Evolutionary conservation across 495 filamentous ascomycete species (phyloP).

Genomic region (Penicillium roqueforti): DNA sequence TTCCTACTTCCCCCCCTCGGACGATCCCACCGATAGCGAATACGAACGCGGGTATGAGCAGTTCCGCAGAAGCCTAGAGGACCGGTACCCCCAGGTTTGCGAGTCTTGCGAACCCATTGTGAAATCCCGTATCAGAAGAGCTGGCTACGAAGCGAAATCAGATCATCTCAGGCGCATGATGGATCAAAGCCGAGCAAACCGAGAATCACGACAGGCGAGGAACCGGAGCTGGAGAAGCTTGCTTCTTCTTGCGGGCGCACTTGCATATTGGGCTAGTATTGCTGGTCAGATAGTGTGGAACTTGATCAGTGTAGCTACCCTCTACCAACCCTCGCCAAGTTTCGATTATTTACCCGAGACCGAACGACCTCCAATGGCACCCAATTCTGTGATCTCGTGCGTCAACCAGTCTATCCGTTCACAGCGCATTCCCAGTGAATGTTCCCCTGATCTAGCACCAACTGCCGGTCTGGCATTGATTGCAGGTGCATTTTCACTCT

Average conservation of each 20-base stretch:
- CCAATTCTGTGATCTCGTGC: constrained; percentile 26
- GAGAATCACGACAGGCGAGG: constrained; percentile 36
- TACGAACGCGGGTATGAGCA: constrained; percentile 54
- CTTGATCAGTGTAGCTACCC: constrained; percentile 26
- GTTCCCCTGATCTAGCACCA: constrained; percentile 31
- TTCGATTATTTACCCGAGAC: neutral
- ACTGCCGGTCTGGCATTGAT: constrained; percentile 46
- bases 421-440: constrained; percentile 23
- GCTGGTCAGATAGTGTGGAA: constrained; percentile 44
- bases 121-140: constrained; percentile 56
- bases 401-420: constrained; percentile 21
- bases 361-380: neutral
- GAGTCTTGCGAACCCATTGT: constrained; percentile 66
- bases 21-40: constrained; percentile 58
- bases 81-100: constrained; percentile 81
- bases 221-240: constrained; percentile 49
- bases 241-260: constrained; percentile 43
- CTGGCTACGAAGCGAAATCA: constrained; percentile 73
- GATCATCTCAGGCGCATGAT: constrained; percentile 71
- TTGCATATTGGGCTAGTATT: constrained; percentile 51
- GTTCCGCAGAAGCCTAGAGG: constrained; percentile 63
- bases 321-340: constrained; percentile 11
- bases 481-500: constrained; percentile 54
- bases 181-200: constrained; percentile 53
- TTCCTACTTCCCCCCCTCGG: constrained; percentile 63